Conservation (phyloP, 805 yeast genomes). For the Cyberlindnera americana region DNA sequence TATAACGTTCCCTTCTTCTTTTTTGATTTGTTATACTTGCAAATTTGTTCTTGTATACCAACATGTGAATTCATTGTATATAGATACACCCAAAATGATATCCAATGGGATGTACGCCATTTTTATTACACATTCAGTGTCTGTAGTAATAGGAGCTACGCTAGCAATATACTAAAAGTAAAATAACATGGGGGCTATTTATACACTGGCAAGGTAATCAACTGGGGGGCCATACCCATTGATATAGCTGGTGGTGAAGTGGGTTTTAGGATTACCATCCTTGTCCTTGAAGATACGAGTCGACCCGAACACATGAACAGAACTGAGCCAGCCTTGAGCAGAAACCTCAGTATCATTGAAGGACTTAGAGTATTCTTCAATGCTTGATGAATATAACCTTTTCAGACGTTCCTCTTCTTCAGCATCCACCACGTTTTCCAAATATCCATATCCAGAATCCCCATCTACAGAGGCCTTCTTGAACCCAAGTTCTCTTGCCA, state of each 20-base stretch:
- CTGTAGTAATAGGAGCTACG: too few species aligned
- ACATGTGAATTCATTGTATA: too few species aligned
- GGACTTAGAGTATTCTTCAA: too few species aligned
- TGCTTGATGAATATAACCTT: too few species aligned
- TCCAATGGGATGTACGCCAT: not conserved
- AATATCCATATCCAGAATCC: not conserved
- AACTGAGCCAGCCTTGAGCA: not conserved
- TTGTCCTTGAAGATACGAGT: not conserved
- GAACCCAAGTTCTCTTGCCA: not conserved
- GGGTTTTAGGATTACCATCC: not conserved
- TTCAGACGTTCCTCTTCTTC: not conserved
- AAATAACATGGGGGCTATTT: too few species aligned
- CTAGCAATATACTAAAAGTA: too few species aligned
- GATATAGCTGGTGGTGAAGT: not conserved
- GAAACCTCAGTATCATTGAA: not conserved
- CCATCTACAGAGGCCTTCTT: not conserved
- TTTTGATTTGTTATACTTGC: not conserved
- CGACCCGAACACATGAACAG: not conserved
- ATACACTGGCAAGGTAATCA: not conserved
- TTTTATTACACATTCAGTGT: too few species aligned
- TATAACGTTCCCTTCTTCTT: not conserved
- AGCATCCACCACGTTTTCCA: not conserved
- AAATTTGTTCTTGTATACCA: too few species aligned
- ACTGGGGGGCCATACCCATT: slow-evolving; percentile 3
- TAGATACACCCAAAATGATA: not conserved